Conservation (phyloP, 805 yeast species). For the Lipomyces spencermartinsiae region DNA sequence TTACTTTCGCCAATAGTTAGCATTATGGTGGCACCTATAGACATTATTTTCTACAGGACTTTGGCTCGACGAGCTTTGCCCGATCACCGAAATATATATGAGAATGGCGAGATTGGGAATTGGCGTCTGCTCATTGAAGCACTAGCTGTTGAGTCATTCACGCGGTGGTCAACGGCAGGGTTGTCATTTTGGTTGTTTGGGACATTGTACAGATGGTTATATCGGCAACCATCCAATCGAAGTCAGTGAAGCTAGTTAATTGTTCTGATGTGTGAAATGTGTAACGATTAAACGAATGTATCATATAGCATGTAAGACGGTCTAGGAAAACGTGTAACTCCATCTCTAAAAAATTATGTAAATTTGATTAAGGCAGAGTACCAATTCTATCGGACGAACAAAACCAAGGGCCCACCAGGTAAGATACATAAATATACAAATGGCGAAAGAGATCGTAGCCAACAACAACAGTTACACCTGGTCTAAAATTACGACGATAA, state of each 20-base stretch:
- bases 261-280: neutral
- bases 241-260: neutral
- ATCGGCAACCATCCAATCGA: neutral
- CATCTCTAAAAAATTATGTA: neutral
- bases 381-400: neutral
- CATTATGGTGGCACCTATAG: neutral
- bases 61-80: neutral
- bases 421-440: neutral
- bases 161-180: constrained; percentile 8
- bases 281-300: neutral
- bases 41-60: neutral
- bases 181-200: neutral
- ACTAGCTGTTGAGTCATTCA: constrained; percentile 4
- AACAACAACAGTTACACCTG: neutral
- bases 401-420: neutral
- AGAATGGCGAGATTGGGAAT: constrained; percentile 14
- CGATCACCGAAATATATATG: constrained; percentile 6
- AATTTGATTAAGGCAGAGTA: neutral
- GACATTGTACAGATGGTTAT: neutral
- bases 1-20: neutral
- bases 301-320: neutral
- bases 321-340: neutral
- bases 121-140: constrained; percentile 10
- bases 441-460: neutral
- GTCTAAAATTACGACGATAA: neutral